Conservation (phyloP, 2,329 filamentous ascomycete species). For the Myriosclerotinia duriaeana region DNA sequence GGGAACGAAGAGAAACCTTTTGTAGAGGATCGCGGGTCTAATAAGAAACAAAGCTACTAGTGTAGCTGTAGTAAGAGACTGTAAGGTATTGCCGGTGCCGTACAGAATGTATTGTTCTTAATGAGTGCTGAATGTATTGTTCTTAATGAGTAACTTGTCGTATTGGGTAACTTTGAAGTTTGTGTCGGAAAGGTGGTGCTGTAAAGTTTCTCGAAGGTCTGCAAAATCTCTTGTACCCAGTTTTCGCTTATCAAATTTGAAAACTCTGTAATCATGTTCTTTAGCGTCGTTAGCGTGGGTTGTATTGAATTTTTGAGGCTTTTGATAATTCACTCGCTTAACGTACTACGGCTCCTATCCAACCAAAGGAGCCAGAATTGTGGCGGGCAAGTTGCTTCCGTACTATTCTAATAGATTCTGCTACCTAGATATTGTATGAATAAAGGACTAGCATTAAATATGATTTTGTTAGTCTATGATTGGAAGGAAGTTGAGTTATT, state of each 20-base stretch:
- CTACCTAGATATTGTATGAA: background rate
- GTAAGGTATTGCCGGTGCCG: too few relatives aligned
- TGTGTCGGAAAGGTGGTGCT: background rate
- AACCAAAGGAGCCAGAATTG: background rate
- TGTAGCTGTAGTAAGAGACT: too few relatives aligned
- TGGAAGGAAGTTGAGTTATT: too few relatives aligned
- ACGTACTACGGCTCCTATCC: background rate
- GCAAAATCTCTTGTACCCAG: background rate
- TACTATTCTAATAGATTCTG: background rate
- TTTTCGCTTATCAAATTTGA: background rate
- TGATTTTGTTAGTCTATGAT: background rate
- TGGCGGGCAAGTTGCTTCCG: background rate
- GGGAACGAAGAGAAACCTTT: background rate
- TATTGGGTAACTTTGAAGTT: background rate
- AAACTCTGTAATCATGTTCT: background rate
- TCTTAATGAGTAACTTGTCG: background rate
- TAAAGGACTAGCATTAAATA: too few relatives aligned
- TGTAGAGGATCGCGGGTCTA: background rate
- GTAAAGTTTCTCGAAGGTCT: background rate
- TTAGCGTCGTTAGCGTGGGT: background rate
- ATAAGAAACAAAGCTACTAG: too few relatives aligned
- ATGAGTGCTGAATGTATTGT: background rate
- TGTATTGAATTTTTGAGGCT: conserved; percentile 8
- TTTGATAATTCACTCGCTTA: background rate
- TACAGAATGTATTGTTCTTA: background rate